Conservation (phyloP, 192 early-diverging fungal genomes). For the Coemansia sp. region DNA sequence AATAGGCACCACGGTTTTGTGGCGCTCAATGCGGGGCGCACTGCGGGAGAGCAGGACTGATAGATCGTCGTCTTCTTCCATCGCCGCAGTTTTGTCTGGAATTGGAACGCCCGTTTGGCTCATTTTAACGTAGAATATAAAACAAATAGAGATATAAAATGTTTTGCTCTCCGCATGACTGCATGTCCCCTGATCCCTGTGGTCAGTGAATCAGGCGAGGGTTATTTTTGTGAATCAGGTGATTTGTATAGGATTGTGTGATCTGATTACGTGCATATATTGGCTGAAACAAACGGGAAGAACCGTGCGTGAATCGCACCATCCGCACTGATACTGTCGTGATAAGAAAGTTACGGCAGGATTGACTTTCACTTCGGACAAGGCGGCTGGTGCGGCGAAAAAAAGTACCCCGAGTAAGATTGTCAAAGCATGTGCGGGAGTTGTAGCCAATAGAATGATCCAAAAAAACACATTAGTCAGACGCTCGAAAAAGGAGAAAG, state of each 20-base stretch:
- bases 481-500: not conserved
- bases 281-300: not conserved
- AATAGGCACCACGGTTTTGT: constrained; percentile 50
- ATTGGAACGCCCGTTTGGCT: constrained; percentile 27
- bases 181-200: not conserved
- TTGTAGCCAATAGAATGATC: not conserved
- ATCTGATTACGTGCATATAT: not conserved
- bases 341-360: not conserved
- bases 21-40: constrained; percentile 50
- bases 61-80: constrained; percentile 53
- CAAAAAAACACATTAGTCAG: not conserved
- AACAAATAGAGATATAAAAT: not conserved
- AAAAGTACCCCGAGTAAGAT: not conserved
- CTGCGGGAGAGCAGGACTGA: constrained; percentile 49
- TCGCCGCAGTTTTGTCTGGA: constrained; percentile 26
- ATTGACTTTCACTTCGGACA: not conserved
- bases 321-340: not conserved
- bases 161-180: not conserved
- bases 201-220: no score
- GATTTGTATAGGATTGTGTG: not conserved
- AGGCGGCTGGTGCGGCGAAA: not conserved
- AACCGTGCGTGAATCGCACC: no score
- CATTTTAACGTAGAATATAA: constrained; percentile 12
- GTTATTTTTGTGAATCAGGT: not conserved
- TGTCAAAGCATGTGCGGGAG: not conserved